A percentile compares a stretch with the other conserved stretches of the same genome.
These are phyloP conservation scores for Paecilomyces formosus DNA, from an alignment of 2,329 filamentous ascomycete genomes.

Conservation along the genomic window DNA sequence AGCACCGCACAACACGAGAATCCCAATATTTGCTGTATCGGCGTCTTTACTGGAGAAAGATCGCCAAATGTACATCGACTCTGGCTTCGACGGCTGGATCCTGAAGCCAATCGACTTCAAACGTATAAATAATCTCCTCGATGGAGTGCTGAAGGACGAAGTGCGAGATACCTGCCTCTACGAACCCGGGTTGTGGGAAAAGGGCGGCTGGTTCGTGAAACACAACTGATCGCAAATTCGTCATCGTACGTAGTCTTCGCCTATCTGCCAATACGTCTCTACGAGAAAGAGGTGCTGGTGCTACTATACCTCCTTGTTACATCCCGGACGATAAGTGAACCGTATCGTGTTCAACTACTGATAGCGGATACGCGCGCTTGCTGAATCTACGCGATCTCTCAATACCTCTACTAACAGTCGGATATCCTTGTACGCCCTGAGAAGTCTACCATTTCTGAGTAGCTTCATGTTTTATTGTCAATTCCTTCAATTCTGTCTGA, in stretches of 20 bases:
- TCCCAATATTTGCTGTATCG: slow-evolving; percentile 81
- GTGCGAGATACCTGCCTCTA: slow-evolving; percentile 60
- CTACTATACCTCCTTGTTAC: not conserved
- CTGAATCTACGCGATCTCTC: not conserved
- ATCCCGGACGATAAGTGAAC: too few relatives aligned
- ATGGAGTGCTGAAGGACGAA: slow-evolving; percentile 58
- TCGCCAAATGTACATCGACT: slow-evolving; percentile 60
- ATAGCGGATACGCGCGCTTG: not conserved
- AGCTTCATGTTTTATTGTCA: too few relatives aligned
- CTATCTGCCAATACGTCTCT: not conserved
- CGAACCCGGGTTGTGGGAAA: slow-evolving; percentile 66
- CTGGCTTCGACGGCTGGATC: slow-evolving; percentile 87
- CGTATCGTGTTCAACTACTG: not conserved
- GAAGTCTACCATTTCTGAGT: not conserved
- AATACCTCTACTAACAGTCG: not conserved
- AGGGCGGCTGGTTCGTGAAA: slow-evolving; percentile 73
- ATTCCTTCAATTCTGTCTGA: not conserved
- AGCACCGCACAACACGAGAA: slow-evolving; percentile 54
- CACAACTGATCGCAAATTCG: slow-evolving; percentile 3
- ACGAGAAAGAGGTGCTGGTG: not conserved
- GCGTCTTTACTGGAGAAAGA: slow-evolving; percentile 70
- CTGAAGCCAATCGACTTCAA: slow-evolving; percentile 81
- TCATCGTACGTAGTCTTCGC: not conserved
- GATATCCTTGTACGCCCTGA: not conserved
- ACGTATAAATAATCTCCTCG: slow-evolving; percentile 60